Conservation (phyloP, 2,329 filamentous ascomycete genomes). For the Coniochaeta sp. region DNA sequence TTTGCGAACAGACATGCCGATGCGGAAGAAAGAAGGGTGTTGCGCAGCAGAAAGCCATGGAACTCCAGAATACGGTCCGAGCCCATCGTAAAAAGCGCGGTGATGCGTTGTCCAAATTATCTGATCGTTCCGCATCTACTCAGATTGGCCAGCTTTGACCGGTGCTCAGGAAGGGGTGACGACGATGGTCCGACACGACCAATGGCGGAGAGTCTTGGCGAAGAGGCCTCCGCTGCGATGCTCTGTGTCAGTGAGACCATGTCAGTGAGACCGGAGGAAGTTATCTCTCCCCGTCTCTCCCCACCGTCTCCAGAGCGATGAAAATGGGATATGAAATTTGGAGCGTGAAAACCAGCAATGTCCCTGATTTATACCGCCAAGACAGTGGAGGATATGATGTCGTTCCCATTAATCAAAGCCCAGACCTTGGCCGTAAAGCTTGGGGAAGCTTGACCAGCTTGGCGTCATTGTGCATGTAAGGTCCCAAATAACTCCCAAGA, state of each 20-base stretch:
- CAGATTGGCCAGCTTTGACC: background rate
- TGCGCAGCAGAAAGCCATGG: too few species aligned
- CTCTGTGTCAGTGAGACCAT: background rate
- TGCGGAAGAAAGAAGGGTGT: too few species aligned
- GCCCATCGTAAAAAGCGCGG: too few species aligned
- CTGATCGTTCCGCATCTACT: background rate
- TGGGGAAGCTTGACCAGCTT: background rate
- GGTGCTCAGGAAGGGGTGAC: background rate
- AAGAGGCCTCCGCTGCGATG: background rate
- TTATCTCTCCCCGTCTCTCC: background rate
- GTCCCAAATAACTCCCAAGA: background rate
- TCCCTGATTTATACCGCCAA: background rate
- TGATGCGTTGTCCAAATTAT: background rate
- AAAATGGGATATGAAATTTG: background rate
- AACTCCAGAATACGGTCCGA: too few species aligned
- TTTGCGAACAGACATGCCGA: too few species aligned
- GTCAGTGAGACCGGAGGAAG: background rate
- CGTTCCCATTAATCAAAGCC: background rate
- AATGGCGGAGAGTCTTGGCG: background rate
- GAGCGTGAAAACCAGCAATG: background rate
- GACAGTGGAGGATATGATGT: background rate
- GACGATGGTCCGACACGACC: background rate
- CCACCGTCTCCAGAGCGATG: background rate
- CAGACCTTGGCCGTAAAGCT: slow-evolving; percentile 1
- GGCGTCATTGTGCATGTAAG: background rate